Percentiles rank a stretch among this genome's conserved stretches.
Evolutionary conservation across 331 rosid genomes (phyloP).

Genomic region (Rosa hybrid): DNA sequence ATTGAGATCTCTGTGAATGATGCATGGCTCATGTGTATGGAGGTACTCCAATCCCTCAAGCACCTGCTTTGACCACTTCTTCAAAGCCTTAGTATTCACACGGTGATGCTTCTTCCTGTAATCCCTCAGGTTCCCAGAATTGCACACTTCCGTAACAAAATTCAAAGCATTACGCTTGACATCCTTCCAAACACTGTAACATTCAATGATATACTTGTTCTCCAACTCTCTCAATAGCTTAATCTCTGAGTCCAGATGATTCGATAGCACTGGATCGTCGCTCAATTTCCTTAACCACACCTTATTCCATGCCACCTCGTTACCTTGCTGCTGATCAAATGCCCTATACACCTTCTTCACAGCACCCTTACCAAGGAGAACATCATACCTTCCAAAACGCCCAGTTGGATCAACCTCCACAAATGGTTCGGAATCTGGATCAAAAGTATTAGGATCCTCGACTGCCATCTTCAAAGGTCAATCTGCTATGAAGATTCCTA

Average conservation of each 20-base stretch:
- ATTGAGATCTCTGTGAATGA: too few species aligned
- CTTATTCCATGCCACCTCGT: constrained; percentile 95
- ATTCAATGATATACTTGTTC: constrained; percentile 74
- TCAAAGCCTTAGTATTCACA: too few species aligned
- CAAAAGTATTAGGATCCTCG: constrained; percentile 33
- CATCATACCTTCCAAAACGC: constrained; percentile 70
- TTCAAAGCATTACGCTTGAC: constrained; percentile 52
- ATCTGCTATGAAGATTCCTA: neutral
- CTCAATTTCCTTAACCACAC: constrained; percentile 63
- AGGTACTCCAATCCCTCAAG: too few species aligned
- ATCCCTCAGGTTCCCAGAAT: constrained; percentile 80
- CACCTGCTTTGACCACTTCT: too few species aligned
- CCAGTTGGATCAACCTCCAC: constrained; percentile 86
- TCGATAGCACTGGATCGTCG: constrained; percentile 58
- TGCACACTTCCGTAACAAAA: constrained; percentile 86
- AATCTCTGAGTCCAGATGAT: constrained; percentile 70
- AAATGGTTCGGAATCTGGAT: constrained; percentile 57
- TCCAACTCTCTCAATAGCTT: constrained; percentile 53
- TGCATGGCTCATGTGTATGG: too few species aligned
- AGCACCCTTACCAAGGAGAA: constrained; percentile 80
- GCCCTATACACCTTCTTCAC: constrained; percentile 80
- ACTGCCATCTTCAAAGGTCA: constrained; percentile 62
- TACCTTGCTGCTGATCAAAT: constrained; percentile 90
- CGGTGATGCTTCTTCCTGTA: constrained; percentile 52
- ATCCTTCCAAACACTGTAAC: constrained; percentile 81